Percentiles rank a stretch among this genome's conserved stretches.
These are phyloP conservation scores for Leccinum pachyderme DNA, from an alignment of 1,284 basidiomycete genomes.

Conservation along the genomic window DNA sequence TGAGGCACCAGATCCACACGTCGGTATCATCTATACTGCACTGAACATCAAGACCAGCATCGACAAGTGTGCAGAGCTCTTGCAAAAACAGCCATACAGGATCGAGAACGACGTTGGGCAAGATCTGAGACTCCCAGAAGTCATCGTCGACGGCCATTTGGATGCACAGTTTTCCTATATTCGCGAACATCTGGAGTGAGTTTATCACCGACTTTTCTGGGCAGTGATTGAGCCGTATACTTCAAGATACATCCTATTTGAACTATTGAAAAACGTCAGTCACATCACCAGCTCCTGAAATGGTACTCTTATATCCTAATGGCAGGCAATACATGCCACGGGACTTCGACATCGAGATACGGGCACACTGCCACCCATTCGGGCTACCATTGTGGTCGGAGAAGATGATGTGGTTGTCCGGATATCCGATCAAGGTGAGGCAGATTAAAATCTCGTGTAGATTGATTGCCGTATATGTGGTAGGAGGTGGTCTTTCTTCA, in stretches of 20 bases:
- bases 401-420: constrained; percentile 72
- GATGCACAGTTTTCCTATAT: constrained; percentile 82
- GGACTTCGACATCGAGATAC: constrained; percentile 46
- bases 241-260: constrained; percentile 81
- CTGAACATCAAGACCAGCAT: constrained; percentile 72
- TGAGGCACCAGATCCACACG: constrained; percentile 53
- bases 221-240: constrained; percentile 3
- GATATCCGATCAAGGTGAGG: constrained; percentile 80
- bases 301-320: not conserved
- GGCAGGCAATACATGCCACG: constrained; percentile 70
- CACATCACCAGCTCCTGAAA: not conserved
- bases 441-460: not conserved
- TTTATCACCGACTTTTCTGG: not conserved
- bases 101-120: constrained; percentile 42
- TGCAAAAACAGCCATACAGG: constrained; percentile 51
- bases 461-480: constrained; percentile 1
- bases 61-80: constrained; percentile 61
- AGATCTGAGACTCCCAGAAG: constrained; percentile 53
- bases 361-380: constrained; percentile 52
- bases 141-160: constrained; percentile 73
- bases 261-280: constrained; percentile 82
- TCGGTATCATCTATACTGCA: constrained; percentile 85
- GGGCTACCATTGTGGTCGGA: constrained; percentile 71
- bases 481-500: constrained; percentile 68
- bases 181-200: constrained; percentile 80